Evolutionary conservation across 2,329 filamentous ascomycete genomes (phyloP), one percentile per base, ranked within the genome.

Genomic region (Colletotrichum limetticola): DNA sequence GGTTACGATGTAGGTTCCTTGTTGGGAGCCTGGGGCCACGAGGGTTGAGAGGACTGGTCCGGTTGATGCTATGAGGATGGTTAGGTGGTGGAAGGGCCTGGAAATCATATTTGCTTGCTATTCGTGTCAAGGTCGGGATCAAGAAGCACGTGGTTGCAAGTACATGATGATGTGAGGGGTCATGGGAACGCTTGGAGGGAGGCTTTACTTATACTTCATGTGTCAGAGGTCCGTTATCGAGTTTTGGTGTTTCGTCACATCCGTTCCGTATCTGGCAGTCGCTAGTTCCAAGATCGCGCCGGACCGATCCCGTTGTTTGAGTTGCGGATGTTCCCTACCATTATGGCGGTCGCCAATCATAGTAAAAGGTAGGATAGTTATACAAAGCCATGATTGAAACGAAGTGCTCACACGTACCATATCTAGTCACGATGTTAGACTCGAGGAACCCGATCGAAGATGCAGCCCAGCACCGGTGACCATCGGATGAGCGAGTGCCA

Each of bases 311-410:
- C 1, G 7, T n/a, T 22, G 14, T 12, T 19, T 7, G 3, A 22
- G 42, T 49, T 8, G 19, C 19, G 8, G 42, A 9, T 49, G 42
- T 49, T 1, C 4, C 1, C 42, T 49, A 49, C 19, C 42, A 22
- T 3, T 19, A 49, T 49, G 3, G n/a, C 19, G 42, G 42, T 22
- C 1, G 1, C 42, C 19, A 9, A 11, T 22, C 19, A 22, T 1
- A 1, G 11, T 19, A 8, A 2, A 1, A 19, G 19, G 8, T n/a
- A 49, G 9, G 2, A 1, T 32, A 0, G 8, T 32, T 4, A 0
- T 30, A 30, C 7, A 30, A 2, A 30, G 30, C 30, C 2, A 9
- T 30, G 8, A 2, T 30, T 32, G 30, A 32, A 32, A 32, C 8
- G 8, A 8, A 22, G 19, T 49, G 19, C 19, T 49, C 6, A 22